Evolutionary conservation across 495 filamentous ascomycete genomes (phyloP), one percentile per base, ranked within the genome.

Genomic region (Aspergillus campestris): DNA sequence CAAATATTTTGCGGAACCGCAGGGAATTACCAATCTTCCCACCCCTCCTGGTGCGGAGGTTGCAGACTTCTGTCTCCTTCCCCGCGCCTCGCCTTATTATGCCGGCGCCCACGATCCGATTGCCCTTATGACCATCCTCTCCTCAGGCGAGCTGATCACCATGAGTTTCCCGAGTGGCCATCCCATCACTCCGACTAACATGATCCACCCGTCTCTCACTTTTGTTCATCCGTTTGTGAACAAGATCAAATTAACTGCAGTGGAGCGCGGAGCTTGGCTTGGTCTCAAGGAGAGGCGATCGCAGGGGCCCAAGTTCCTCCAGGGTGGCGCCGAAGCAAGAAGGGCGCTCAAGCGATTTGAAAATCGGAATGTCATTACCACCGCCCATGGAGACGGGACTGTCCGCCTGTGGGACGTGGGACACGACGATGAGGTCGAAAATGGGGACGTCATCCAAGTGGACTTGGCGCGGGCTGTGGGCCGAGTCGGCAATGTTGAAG

Each of bases 351-450:
- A 86, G 55, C 75, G 87, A 14, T 87, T 83, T 50, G 88, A 95
- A 49, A 70, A 78, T 47, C 77, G 92, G 14, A 94, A 88, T 35
- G 70, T 98, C 24, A 66, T 92, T 11, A 81, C 87, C 39, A 87
- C 85, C 4, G 80, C 85, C 0, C 90, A 97, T 60, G 86, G 79
- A 5, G 92, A 97, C 64, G 87, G 90, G 32, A 92, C 83, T 0
- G 65, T 97, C 8, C 73, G 88, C 6, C 66, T 96, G 8, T 98
- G 89, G 89, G 92, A 98, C 61, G 75, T 81, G 27, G 94, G 94
- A 0, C 81, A 91, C 52, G 84, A 77, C 6, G 92, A 97, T 59
- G 89, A 96, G 57, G 82, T 98, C 44, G 92, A 97, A 64, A 97
- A 97, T 56, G 71, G 78, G 24, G 71, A 71, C 9, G 75, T 87